Evolutionary conservation across 2,329 filamentous ascomycete species (phyloP).

Genomic region (Fusarium aywerte): DNA sequence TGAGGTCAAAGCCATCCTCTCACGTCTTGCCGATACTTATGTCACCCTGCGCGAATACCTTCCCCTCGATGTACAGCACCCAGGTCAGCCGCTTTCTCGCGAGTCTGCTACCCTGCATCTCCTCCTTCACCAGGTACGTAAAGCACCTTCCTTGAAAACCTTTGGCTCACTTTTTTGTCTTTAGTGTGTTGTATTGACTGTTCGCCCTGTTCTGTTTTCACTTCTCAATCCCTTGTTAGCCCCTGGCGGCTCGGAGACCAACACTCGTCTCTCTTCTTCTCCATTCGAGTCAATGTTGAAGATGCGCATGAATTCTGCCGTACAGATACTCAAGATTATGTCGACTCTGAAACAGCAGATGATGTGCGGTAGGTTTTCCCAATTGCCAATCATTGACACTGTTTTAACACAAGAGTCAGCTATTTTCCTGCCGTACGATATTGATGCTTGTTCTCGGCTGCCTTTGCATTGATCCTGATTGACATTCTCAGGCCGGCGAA

Average conservation of each 20-base stretch:
- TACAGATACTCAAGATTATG: constrained; percentile 36
- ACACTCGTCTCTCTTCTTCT: constrained; percentile 12
- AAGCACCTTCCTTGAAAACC: rapidly evolving
- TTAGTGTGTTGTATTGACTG: constrained; percentile 36
- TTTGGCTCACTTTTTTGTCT: background rate
- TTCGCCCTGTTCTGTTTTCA: constrained; percentile 35
- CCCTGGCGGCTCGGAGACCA: background rate
- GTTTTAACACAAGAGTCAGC: constrained; percentile 3
- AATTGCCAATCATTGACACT: no score
- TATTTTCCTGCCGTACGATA: constrained; percentile 38
- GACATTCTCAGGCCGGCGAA: constrained; percentile 37
- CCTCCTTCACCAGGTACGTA: constrained; percentile 29
- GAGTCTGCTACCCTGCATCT: constrained; percentile 37
- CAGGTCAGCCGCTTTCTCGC: constrained; percentile 25
- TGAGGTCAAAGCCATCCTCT: constrained; percentile 35
- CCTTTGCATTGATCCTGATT: constrained; percentile 34
- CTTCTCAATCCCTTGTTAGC: constrained; percentile 31
- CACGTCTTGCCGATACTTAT: constrained; percentile 28
- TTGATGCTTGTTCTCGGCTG: constrained; percentile 36
- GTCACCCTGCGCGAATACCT: constrained; percentile 25
- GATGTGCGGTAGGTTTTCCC: constrained; percentile 25
- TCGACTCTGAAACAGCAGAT: constrained; percentile 32
- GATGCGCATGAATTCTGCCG: constrained; percentile 37
- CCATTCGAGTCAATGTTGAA: constrained; percentile 38
- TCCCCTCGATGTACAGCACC: constrained; percentile 14